Conservation (phyloP, 345 rosid genomes). For the Heritiera fomes region DNA sequence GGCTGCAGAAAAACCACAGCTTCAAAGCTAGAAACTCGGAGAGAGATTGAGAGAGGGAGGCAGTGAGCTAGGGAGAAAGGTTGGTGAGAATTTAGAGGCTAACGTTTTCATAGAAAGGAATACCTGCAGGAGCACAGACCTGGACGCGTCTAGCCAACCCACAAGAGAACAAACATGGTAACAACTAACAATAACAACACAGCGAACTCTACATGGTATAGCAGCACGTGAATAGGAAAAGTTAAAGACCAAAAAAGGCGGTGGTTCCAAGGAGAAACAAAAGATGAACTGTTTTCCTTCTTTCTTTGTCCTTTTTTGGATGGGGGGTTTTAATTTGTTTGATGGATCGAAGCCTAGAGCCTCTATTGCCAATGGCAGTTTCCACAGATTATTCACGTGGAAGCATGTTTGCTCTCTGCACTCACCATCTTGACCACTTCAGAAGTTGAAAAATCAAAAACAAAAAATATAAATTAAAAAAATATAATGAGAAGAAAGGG, state of each 20-base stretch:
- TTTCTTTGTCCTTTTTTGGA: neutral
- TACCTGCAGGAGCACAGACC: constrained; percentile 34
- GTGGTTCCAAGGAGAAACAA: constrained; percentile 52
- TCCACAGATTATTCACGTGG: constrained; percentile 46
- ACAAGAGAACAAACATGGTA: constrained; percentile 62
- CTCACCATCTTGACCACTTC: neutral
- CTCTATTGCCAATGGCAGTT: constrained; percentile 32
- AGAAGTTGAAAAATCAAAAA: neutral
- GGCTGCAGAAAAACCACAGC: neutral
- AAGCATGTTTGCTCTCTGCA: constrained; percentile 17
- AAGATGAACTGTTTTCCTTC: constrained; percentile 7
- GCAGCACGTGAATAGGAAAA: constrained; percentile 63
- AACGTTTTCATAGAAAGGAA: constrained; percentile 34
- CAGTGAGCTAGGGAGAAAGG: neutral
- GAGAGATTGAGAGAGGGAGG: neutral
- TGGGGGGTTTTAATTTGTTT: constrained; percentile 14
- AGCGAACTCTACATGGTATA: constrained; percentile 36
- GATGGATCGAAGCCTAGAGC: neutral
- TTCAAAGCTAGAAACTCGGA: neutral
- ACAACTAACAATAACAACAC: constrained; percentile 34
- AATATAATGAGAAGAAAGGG: neutral
- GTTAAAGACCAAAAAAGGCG: constrained; percentile 40
- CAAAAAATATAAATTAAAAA: neutral
- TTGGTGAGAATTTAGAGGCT: constrained; percentile 10
- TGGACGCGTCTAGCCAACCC: constrained; percentile 38